Percentiles rank a stretch among this genome's conserved stretches.
These are phyloP conservation scores for Tetrahymena borealis DNA, from an alignment of 73 alveolate species.

Conservation along the genomic window DNA sequence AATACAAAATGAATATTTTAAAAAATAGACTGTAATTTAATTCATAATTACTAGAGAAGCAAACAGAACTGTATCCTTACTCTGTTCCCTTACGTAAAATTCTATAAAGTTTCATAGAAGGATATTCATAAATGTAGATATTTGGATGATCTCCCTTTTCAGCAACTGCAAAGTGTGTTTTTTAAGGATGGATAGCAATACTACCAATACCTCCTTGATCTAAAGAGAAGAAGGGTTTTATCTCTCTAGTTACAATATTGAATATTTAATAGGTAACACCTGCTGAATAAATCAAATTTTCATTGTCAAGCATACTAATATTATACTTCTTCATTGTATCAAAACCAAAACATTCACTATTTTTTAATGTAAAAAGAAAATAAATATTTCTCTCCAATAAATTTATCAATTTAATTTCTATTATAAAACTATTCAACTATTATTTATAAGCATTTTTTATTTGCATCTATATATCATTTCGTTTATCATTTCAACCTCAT, in stretches of 20 bases:
- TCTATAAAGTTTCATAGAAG: slow-evolving; percentile 85
- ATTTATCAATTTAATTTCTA: no score
- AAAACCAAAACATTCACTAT: slow-evolving; percentile 73
- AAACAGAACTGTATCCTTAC: slow-evolving; percentile 82
- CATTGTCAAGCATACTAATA: slow-evolving; percentile 79
- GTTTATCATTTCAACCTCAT: no score
- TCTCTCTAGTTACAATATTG: slow-evolving; percentile 79
- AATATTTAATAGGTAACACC: slow-evolving; percentile 90
- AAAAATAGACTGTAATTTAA: background rate
- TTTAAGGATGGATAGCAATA: slow-evolving; percentile 91
- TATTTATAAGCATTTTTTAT: no score
- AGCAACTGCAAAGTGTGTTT: slow-evolving; percentile 88
- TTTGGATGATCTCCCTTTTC: slow-evolving; percentile 93
- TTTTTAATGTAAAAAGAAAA: background rate
- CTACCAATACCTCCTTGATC: slow-evolving; percentile 96
- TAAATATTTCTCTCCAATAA: no score
- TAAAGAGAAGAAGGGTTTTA: slow-evolving; percentile 67
- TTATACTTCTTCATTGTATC: slow-evolving; percentile 84
- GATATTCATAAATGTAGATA: slow-evolving; percentile 85
- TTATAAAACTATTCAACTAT: no score
- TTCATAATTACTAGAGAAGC: slow-evolving; percentile 57
- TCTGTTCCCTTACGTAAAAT: slow-evolving; percentile 96
- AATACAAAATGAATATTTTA: background rate
- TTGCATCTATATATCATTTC: no score
- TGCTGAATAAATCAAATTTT: slow-evolving; percentile 78